A percentile compares a stretch with the other conserved stretches of the same genome.
phyloP scores from a whole-genome alignment of 2,329 filamentous ascomycete species.

The Cadophora sp. region DNA sequence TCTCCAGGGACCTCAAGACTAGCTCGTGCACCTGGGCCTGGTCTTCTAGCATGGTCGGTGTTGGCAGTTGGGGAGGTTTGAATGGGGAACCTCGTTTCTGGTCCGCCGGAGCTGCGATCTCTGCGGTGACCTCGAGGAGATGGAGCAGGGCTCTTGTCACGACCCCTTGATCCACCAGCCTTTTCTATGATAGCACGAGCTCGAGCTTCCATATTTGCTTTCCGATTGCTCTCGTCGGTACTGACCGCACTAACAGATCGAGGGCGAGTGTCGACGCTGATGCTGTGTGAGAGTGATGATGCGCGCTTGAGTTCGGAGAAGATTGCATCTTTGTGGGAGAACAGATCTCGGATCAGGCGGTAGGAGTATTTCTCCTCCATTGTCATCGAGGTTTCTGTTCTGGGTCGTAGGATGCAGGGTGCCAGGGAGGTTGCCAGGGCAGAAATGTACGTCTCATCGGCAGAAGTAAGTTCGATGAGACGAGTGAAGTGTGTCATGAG shows the following conservation, averaged over 20 bases:
- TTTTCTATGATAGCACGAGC: slow-evolving; percentile 76
- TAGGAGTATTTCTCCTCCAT: slow-evolving; percentile 95
- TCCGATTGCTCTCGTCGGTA: slow-evolving; percentile 94
- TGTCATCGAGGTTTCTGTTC: slow-evolving; percentile 85
- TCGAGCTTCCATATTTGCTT: slow-evolving; percentile 92
- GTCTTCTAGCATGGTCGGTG: slow-evolving; percentile 50
- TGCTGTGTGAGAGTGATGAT: slow-evolving; percentile 72
- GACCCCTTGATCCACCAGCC: slow-evolving; percentile 64
- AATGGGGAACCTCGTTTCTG: slow-evolving; percentile 86
- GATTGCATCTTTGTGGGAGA: slow-evolving; percentile 92
- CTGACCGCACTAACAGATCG: slow-evolving; percentile 92
- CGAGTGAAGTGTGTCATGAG: slow-evolving; percentile 98
- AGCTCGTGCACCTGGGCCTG: slow-evolving; percentile 52
- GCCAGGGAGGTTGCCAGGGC: slow-evolving; percentile 77
- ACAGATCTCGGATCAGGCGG: slow-evolving; percentile 88
- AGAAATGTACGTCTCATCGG: slow-evolving; percentile 84
- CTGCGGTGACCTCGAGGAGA: slow-evolving; percentile 71
- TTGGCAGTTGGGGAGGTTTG: slow-evolving; percentile 66
- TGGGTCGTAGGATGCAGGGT: slow-evolving; percentile 87
- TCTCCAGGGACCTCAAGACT: slow-evolving; percentile 67
- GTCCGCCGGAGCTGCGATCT: slow-evolving; percentile 77
- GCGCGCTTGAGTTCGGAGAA: slow-evolving; percentile 96
- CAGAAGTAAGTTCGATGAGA: slow-evolving; percentile 94
- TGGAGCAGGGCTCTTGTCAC: slow-evolving; percentile 76
- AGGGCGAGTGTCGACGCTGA: slow-evolving; percentile 64